These are phyloP conservation scores for Fusarium kyushuense DNA, from an alignment of 2,329 filamentous ascomycete genomes.

Conservation along the genomic window DNA sequence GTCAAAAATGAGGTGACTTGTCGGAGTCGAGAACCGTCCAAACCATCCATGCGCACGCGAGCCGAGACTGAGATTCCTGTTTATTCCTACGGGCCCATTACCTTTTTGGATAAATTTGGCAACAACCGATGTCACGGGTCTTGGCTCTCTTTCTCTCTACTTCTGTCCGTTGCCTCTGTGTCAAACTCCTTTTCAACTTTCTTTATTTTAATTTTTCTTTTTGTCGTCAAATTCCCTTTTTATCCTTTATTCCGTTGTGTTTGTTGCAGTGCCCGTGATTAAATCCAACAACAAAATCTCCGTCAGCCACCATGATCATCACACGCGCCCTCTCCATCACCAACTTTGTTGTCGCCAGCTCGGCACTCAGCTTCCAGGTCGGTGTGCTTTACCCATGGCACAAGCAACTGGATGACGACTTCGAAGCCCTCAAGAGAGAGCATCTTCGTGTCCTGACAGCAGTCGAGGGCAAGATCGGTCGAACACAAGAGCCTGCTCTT, in stretches of 20 bases:
- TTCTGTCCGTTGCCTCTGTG: slow-evolving; percentile 7
- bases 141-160: slow-evolving; percentile 14
- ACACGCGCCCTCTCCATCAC: slow-evolving; percentile 48
- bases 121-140: slow-evolving; percentile 33
- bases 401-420: slow-evolving; percentile 72
- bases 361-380: slow-evolving; percentile 75
- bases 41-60: slow-evolving; percentile 31
- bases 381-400: slow-evolving; percentile 80
- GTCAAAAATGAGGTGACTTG: slow-evolving; percentile 30
- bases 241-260: slow-evolving; percentile 17
- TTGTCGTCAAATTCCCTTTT: slow-evolving; percentile 7
- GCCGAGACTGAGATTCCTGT: slow-evolving; percentile 27
- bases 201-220: slow-evolving; percentile 8
- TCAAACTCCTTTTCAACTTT: slow-evolving; percentile 11
- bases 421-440: slow-evolving; percentile 53
- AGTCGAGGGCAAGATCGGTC: slow-evolving; percentile 27
- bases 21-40: slow-evolving; percentile 33
- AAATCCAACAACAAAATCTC: slow-evolving; percentile 3
- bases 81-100: slow-evolving; percentile 33
- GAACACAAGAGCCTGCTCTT: slow-evolving; percentile 20
- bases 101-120: slow-evolving; percentile 39
- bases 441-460: slow-evolving; percentile 41
- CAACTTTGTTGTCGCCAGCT: slow-evolving; percentile 73
- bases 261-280: slow-evolving; percentile 13
- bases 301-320: slow-evolving; percentile 39